These are phyloP conservation scores for Sordariomycetes sp. DNA, from an alignment of 2,329 filamentous ascomycete genomes.

Conservation along the genomic window DNA sequence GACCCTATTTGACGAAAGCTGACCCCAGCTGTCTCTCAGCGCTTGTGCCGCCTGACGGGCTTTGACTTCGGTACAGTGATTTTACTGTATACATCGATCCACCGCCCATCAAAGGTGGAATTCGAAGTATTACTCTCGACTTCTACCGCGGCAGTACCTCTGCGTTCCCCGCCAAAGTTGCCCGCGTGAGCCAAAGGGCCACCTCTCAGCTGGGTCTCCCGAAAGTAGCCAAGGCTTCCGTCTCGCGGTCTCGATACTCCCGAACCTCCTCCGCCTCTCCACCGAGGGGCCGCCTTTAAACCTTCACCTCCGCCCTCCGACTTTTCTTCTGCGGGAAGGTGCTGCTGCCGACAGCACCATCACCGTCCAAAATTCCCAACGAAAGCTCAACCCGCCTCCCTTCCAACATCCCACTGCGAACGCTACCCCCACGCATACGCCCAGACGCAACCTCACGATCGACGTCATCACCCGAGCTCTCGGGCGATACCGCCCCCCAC, in stretches of 20 bases:
- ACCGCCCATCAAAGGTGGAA: neutral
- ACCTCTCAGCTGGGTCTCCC: neutral
- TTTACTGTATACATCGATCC: neutral
- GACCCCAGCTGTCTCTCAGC: neutral
- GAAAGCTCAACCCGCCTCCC: slow-evolving; percentile 56
- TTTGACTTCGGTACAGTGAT: neutral
- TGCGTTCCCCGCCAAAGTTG: neutral
- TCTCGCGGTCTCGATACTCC: neutral
- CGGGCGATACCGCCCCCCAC: slow-evolving; percentile 17
- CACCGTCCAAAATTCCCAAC: slow-evolving; percentile 76
- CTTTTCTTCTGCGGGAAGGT: slow-evolving; percentile 40
- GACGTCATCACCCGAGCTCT: slow-evolving; percentile 6
- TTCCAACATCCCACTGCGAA: slow-evolving; percentile 82
- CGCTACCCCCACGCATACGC: slow-evolving; percentile 35
- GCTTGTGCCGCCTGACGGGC: neutral
- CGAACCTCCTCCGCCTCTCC: neutral
- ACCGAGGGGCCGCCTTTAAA: neutral
- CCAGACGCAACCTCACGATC: slow-evolving; percentile 1
- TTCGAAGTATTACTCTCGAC: neutral
- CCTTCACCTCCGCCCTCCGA: slow-evolving; percentile 3
- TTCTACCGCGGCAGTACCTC: neutral
- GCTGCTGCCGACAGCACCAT: slow-evolving; percentile 72
- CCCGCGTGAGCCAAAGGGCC: neutral
- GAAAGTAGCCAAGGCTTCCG: neutral
- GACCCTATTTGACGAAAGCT: neutral